Evolutionary conservation across 1,284 basidiomycete genomes (phyloP).

Genomic region (Amylostereum chailletii): DNA sequence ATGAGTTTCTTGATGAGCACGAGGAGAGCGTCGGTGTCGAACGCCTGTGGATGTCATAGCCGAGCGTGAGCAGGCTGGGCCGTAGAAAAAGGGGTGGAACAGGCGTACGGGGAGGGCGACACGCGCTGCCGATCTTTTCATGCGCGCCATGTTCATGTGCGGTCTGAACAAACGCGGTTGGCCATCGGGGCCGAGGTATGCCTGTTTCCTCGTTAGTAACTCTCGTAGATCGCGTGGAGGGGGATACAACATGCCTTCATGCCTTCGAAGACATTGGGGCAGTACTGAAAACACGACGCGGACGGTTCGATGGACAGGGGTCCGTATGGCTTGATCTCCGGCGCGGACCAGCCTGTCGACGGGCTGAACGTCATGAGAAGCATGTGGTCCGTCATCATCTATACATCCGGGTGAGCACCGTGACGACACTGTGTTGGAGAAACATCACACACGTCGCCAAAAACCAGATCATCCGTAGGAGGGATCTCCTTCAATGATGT

Average conservation of each 20-base stretch:
- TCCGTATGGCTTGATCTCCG: slow-evolving; percentile 74
- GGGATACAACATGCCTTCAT: slow-evolving; percentile 54
- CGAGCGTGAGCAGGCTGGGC: background rate
- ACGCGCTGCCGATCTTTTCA: slow-evolving; percentile 51
- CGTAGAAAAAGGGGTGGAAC: background rate
- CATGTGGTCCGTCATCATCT: slow-evolving; percentile 75
- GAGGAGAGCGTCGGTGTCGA: slow-evolving; percentile 57
- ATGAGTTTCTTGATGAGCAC: slow-evolving; percentile 66
- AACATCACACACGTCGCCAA: slow-evolving; percentile 28
- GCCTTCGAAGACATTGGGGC: slow-evolving; percentile 76
- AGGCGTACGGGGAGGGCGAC: slow-evolving; percentile 55
- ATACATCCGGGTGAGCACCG: slow-evolving; percentile 2
- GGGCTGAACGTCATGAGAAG: slow-evolving; percentile 58
- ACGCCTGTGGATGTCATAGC: slow-evolving; percentile 30
- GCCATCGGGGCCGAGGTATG: slow-evolving; percentile 63
- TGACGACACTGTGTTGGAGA: background rate
- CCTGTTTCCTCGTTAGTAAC: slow-evolving; percentile 28
- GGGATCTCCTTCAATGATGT: slow-evolving; percentile 29
- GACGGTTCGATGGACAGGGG: slow-evolving; percentile 69
- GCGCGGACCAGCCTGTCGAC: slow-evolving; percentile 65
- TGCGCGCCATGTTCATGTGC: slow-evolving; percentile 72
- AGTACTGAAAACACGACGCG: slow-evolving; percentile 71
- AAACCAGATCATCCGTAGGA: slow-evolving; percentile 29
- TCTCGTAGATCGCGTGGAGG: background rate
- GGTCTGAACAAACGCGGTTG: slow-evolving; percentile 70